Evolutionary conservation across 1,284 basidiomycete genomes (phyloP).

Genomic region (Sporisorium iseilematis-ciliati): DNA sequence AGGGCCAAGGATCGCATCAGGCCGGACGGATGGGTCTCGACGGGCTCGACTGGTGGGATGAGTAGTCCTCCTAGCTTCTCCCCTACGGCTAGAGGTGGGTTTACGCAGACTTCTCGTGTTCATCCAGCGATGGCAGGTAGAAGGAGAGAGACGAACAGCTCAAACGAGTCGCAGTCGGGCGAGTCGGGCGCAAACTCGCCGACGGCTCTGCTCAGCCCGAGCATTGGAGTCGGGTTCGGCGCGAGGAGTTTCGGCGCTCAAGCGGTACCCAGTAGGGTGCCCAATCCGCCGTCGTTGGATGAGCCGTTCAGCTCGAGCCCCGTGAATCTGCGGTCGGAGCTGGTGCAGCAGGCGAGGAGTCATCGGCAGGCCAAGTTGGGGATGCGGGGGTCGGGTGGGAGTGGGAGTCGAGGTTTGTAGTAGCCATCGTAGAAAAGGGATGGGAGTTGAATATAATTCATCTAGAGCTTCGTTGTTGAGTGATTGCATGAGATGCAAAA

Average conservation of each 20-base stretch:
- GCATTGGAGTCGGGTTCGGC: constrained; percentile 5
- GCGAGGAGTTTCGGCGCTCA: not conserved
- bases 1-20: constrained; percentile 33
- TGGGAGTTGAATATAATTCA: too few species aligned
- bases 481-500: too few species aligned
- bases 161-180: constrained; percentile 37
- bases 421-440: too few species aligned
- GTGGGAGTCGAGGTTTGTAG: not conserved
- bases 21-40: constrained; percentile 43
- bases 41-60: constrained; percentile 23
- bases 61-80: constrained; percentile 19
- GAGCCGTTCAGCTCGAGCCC: constrained; percentile 47
- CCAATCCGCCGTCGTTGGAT: constrained; percentile 22
- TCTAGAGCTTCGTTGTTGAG: too few species aligned
- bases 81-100: too few species aligned
- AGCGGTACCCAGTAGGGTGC: not conserved
- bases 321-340: constrained; percentile 21
- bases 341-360: constrained; percentile 28
- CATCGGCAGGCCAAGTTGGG: constrained; percentile 27
- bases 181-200: constrained; percentile 33
- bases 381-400: not conserved
- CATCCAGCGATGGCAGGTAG: too few species aligned
- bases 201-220: constrained; percentile 34
- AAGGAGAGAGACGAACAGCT: constrained; percentile 23
- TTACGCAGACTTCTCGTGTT: too few species aligned